Conservation (phyloP, 352 stramenopile species). For the Albugo candida region DNA sequence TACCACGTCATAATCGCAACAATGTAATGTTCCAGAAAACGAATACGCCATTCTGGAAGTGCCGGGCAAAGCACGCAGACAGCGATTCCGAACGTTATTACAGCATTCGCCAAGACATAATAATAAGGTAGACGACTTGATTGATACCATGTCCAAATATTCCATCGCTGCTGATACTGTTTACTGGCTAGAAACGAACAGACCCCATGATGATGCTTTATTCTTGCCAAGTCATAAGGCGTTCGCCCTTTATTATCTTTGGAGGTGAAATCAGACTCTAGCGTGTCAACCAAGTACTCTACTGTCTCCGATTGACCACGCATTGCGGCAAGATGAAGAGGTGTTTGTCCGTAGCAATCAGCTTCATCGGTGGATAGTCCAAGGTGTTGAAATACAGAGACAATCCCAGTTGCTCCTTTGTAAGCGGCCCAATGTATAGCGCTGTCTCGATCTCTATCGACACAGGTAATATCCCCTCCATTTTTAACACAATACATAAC, state of each 20-base stretch:
- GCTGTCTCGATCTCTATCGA: conserved; percentile 49
- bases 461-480: conserved; percentile 38
- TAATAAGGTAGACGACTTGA: conserved; percentile 39
- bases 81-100: conserved; percentile 21
- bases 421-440: conserved; percentile 76
- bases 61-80: conserved; percentile 25
- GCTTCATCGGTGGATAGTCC: conserved; percentile 34
- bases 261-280: conserved; percentile 34
- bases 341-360: conserved; percentile 62
- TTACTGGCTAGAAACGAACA: conserved; percentile 27
- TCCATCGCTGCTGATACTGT: conserved; percentile 23
- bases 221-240: conserved; percentile 30
- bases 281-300: conserved; percentile 59
- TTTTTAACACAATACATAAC: conserved; percentile 60
- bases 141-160: conserved; percentile 33
- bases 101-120: conserved; percentile 39
- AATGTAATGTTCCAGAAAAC: conserved; percentile 32
- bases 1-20: conserved; percentile 38
- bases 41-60: conserved; percentile 19
- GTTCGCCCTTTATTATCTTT: conserved; percentile 34
- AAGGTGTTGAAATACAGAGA: conserved; percentile 68
- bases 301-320: conserved; percentile 44
- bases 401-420: conserved; percentile 64
- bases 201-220: conserved; percentile 35
- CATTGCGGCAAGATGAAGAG: conserved; percentile 65